phyloP scores from a whole-genome alignment of 2,329 filamentous ascomycete genomes.

The Pseudocercospora crystallina region DNA sequence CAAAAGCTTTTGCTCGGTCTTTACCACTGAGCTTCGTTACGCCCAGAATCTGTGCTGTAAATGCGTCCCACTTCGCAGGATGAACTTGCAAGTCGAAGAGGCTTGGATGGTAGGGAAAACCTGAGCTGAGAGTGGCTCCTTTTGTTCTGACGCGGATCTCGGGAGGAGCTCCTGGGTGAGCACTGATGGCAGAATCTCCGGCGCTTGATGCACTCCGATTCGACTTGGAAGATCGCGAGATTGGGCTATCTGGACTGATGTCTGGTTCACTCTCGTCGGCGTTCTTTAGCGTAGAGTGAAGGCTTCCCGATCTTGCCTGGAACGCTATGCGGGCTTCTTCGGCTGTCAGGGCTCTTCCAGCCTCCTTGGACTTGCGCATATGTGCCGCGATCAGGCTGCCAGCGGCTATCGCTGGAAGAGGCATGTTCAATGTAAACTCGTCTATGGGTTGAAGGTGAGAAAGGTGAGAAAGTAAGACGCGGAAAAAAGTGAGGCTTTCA shows the following conservation, averaged over 20 bases:
- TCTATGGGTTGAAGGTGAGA: too few species aligned
- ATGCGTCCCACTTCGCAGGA: constrained; percentile 26
- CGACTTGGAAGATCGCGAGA: not conserved
- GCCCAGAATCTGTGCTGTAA: constrained; percentile 23
- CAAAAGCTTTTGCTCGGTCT: constrained; percentile 25
- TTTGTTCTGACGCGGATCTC: constrained; percentile 23
- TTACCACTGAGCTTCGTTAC: constrained; percentile 19
- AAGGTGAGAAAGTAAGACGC: too few species aligned
- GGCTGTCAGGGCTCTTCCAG: not conserved
- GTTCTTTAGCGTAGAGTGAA: not conserved
- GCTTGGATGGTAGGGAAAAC: constrained; percentile 26
- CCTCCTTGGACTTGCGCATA: not conserved
- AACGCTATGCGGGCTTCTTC: constrained; percentile 2
- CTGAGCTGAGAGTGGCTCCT: constrained; percentile 23
- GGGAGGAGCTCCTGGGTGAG: not conserved
- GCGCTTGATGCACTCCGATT: constrained; percentile 5
- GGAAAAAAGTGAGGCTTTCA: too few species aligned
- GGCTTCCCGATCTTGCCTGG: not conserved
- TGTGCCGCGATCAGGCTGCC: not conserved
- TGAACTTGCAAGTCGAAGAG: constrained; percentile 27
- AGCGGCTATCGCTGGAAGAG: not conserved
- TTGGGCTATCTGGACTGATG: not conserved
- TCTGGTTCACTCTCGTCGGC: not conserved
- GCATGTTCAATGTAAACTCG: not conserved
- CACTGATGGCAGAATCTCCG: constrained; percentile 1